Conservation (phyloP, 306 rosid species). For the Dryas drummondii region DNA sequence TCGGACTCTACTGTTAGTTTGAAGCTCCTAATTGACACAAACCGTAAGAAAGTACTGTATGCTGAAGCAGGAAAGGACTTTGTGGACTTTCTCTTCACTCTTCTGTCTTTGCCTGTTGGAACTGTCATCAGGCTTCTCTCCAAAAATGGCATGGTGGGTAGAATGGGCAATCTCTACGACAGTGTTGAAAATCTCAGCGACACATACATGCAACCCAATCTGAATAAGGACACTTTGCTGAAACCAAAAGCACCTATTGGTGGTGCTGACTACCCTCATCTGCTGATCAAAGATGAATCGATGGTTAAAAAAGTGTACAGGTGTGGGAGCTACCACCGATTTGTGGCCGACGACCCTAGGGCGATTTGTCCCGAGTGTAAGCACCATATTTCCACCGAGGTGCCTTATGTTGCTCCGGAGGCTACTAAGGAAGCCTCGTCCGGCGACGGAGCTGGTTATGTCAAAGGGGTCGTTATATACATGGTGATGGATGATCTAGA, state of each 20-base stretch:
- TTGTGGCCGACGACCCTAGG: slow-evolving; percentile 5
- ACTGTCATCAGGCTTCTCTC: slow-evolving; percentile 29
- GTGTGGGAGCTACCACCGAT: not conserved
- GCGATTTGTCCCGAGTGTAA: slow-evolving; percentile 13
- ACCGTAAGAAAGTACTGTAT: slow-evolving; percentile 28
- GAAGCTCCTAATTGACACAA: slow-evolving; percentile 44
- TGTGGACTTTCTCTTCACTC: slow-evolving; percentile 39
- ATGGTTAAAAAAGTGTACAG: not conserved
- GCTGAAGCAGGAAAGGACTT: slow-evolving; percentile 55
- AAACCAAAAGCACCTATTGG: not conserved
- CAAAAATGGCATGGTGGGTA: slow-evolving; percentile 36
- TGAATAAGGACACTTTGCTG: slow-evolving; percentile 25
- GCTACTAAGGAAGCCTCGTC: not conserved
- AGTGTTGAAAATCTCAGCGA: slow-evolving; percentile 40
- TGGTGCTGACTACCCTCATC: not conserved
- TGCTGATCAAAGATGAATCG: not conserved
- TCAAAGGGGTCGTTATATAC: slow-evolving; percentile 29
- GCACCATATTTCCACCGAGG: not conserved
- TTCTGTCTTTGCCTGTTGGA: slow-evolving; percentile 36
- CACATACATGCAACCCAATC: slow-evolving; percentile 33
- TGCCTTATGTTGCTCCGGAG: slow-evolving; percentile 9
- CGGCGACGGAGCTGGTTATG: slow-evolving; percentile 11
- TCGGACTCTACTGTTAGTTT: slow-evolving; percentile 13
- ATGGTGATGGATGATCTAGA: slow-evolving; percentile 42
- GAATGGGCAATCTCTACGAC: slow-evolving; percentile 37